Conservation (phyloP, 2,329 filamentous ascomycete species). For the Ceratocystis lukuohia region DNA sequence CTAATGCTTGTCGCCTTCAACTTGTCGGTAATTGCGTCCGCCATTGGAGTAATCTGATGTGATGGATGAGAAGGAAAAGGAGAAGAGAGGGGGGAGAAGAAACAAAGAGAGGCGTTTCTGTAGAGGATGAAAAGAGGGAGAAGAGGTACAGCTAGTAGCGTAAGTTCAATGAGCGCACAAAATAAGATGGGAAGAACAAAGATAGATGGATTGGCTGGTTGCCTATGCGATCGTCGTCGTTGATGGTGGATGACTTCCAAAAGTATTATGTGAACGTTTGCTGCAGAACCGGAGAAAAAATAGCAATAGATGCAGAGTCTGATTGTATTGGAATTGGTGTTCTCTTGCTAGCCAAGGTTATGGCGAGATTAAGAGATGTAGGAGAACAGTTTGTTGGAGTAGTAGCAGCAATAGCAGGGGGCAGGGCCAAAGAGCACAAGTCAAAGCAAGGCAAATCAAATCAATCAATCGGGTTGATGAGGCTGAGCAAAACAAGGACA, state of each 20-base stretch:
- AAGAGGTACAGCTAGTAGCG: not conserved
- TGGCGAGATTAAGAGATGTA: not conserved
- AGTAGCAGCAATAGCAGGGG: not conserved
- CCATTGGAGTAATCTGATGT: conserved; percentile 28
- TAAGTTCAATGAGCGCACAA: not conserved
- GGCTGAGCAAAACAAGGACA: not conserved
- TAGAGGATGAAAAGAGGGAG: conserved; percentile 1
- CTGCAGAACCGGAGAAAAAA: not conserved
- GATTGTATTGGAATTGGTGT: not conserved
- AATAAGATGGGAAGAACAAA: not conserved
- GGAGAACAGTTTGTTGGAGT: not conserved
- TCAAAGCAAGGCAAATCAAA: not conserved
- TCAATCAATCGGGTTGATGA: not conserved
- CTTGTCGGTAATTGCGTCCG: conserved; percentile 35
- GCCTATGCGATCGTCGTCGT: not conserved
- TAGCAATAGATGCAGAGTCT: not conserved
- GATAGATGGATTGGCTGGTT: conserved; percentile 4
- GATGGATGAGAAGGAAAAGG: not conserved
- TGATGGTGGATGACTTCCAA: not conserved
- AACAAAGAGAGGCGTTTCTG: conserved; percentile 4
- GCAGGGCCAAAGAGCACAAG: not conserved
- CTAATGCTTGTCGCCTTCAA: conserved; percentile 32
- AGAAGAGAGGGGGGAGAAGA: not conserved
- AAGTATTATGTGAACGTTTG: not conserved
- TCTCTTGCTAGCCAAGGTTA: not conserved